A percentile compares a stretch with the other conserved stretches of the same genome.
phyloP scores from a whole-genome alignment of 78 protist genomes.

The Parvularia atlantis region DNA sequence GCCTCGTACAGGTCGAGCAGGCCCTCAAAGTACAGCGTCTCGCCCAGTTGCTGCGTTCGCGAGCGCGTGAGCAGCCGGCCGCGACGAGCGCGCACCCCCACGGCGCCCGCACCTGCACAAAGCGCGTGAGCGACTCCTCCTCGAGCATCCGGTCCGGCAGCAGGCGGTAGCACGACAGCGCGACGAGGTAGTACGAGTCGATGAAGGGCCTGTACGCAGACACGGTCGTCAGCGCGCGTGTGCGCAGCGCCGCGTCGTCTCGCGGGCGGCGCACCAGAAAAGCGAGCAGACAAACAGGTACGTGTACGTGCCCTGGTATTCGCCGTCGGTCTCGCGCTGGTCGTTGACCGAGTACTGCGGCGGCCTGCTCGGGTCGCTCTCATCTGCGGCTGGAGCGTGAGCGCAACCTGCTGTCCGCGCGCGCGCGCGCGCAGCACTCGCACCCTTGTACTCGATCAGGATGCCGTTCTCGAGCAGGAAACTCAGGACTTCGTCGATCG shows the following conservation, averaged over 20 bases:
- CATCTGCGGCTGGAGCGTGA: background rate
- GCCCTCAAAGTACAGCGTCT: slow-evolving; percentile 59
- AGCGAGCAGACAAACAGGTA: slow-evolving; percentile 23
- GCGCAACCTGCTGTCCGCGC: background rate
- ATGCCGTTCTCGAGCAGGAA: background rate
- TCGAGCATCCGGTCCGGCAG: slow-evolving; percentile 6
- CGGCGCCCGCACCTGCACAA: background rate
- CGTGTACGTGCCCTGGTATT: slow-evolving; percentile 4
- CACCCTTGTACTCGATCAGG: background rate
- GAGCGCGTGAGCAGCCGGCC: slow-evolving; percentile 6
- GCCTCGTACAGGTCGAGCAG: slow-evolving; percentile 46
- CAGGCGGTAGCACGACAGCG: slow-evolving; percentile 4
- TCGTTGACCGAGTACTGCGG: background rate
- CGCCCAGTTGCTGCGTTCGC: slow-evolving; percentile 52
- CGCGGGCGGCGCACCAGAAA: too few relatives aligned
- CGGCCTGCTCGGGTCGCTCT: background rate
- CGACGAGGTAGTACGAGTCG: slow-evolving; percentile 14
- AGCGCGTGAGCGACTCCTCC: background rate
- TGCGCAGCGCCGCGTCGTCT: too few relatives aligned
- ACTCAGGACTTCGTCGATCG: background rate
- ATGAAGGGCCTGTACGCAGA: slow-evolving; percentile 17
- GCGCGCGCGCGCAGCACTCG: background rate
- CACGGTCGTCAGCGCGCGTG: too few relatives aligned
- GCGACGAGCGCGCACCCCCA: background rate
- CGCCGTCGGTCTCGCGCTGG: background rate